Evolutionary conservation across 352 stramenopile species (phyloP).

Genomic region (Globisporangium camurandrum): DNA sequence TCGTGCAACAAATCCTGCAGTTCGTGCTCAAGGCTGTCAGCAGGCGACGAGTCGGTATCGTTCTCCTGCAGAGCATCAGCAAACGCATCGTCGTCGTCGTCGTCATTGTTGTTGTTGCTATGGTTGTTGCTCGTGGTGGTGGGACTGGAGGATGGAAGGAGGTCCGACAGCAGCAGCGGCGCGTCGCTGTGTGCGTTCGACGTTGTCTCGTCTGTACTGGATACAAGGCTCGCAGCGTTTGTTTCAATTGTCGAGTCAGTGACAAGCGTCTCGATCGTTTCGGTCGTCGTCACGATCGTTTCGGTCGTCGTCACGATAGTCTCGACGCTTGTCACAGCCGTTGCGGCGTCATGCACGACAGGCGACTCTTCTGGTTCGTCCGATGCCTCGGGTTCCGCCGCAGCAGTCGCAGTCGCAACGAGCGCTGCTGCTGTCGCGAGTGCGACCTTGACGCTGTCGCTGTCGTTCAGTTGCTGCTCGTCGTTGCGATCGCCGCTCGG

Average conservation of each 20-base stretch:
- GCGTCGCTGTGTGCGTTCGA: not conserved
- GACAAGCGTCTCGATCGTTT: not conserved
- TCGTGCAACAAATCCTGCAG: conserved; percentile 15
- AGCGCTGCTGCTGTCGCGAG: not conserved
- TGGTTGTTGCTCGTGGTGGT: no score
- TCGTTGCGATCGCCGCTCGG: no score
- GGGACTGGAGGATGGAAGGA: no score
- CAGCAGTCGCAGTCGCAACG: not conserved
- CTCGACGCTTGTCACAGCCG: not conserved
- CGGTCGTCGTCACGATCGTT: conserved; percentile 3
- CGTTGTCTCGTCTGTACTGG: no score
- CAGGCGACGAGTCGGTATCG: conserved; percentile 6
- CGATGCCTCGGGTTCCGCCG: not conserved
- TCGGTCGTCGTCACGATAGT: conserved; percentile 1
- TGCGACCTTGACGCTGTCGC: not conserved
- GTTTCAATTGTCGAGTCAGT: not conserved
- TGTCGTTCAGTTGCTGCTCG: not conserved
- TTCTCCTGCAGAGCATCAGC: conserved; percentile 20
- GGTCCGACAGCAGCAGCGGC: conserved; percentile 12
- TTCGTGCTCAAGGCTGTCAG: conserved; percentile 16
- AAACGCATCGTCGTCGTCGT: conserved; percentile 38
- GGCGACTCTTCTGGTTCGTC: not conserved
- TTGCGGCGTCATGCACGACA: not conserved
- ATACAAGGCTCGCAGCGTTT: no score
- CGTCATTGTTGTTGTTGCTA: conserved; percentile 15